These are phyloP conservation scores for Penicillium nucicola DNA, from an alignment of 495 filamentous ascomycete species.

Conservation along the genomic window DNA sequence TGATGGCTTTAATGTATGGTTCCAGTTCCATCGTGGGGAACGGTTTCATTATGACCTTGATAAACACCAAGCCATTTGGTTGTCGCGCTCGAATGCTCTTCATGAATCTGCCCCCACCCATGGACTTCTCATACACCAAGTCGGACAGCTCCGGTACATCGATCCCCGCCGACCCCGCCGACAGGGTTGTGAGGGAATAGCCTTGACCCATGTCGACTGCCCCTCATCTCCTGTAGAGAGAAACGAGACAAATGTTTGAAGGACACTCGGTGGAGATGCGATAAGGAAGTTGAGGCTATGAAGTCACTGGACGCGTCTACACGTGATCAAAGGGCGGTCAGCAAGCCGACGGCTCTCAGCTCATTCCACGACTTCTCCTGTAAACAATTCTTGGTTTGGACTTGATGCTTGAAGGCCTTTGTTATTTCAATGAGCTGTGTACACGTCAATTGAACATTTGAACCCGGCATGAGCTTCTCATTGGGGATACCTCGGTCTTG, in stretches of 20 bases:
- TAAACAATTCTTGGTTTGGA: background rate
- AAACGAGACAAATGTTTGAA: background rate
- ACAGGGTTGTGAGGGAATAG: conserved; percentile 87
- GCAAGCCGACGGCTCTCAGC: conserved; percentile 2
- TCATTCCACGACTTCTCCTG: background rate
- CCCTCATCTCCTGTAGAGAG: conserved; percentile 34
- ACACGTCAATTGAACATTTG: background rate
- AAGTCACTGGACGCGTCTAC: conserved; percentile 22
- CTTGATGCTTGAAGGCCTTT: too few relatives aligned
- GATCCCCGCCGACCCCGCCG: conserved; percentile 86
- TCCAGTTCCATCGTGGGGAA: conserved; percentile 72
- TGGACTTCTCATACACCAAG: conserved; percentile 84
- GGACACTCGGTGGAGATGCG: background rate
- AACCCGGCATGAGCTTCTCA: background rate
- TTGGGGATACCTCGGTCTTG: conserved; percentile 4
- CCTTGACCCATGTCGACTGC: conserved; percentile 80
- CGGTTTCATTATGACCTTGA: conserved; percentile 93
- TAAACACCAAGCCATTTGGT: conserved; percentile 83
- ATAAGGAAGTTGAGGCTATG: conserved; percentile 7
- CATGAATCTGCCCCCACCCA: conserved; percentile 94
- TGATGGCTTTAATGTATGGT: conserved; percentile 69
- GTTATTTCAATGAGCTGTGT: background rate
- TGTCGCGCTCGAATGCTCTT: conserved; percentile 91
- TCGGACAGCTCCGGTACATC: conserved; percentile 90
- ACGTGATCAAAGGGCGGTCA: conserved; percentile 29